A percentile compares a stretch with the other conserved stretches of the same genome.
Evolutionary conservation across 805 yeast species (phyloP).

Genomic region (Cyberlindnera petersonii): DNA sequence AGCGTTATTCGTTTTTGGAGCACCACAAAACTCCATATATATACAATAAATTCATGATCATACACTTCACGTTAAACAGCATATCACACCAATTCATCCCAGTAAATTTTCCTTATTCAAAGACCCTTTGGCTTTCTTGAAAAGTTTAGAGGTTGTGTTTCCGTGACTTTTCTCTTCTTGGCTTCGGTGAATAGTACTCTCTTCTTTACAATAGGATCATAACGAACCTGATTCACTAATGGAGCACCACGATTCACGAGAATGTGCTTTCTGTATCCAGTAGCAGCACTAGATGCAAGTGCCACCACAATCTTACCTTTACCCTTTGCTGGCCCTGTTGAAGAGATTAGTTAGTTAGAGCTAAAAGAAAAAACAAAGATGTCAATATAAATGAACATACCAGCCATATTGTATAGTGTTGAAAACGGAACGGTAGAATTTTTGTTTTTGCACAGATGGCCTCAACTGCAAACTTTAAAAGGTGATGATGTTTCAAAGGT

Average conservation of each 20-base stretch:
- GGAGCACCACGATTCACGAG: conserved; percentile 80
- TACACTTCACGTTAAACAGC: not conserved
- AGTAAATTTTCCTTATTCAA: conserved; percentile 4
- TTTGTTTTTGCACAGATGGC: too few relatives aligned
- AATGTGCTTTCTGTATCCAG: conserved; percentile 82
- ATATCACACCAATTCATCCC: not conserved
- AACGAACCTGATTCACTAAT: conserved; percentile 73
- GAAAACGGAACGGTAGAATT: not conserved
- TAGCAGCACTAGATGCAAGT: conserved; percentile 82
- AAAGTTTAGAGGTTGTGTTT: conserved; percentile 43
- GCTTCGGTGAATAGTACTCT: conserved; percentile 89
- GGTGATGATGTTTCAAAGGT: too few relatives aligned
- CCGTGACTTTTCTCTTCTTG: conserved; percentile 70
- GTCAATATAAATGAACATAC: not conserved
- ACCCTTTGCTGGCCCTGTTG: conserved; percentile 51
- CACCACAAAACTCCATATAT: not conserved
- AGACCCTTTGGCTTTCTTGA: conserved; percentile 35
- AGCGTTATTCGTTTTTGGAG: not conserved
- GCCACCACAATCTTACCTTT: conserved; percentile 75
- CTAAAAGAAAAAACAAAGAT: not conserved
- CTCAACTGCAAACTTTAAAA: too few relatives aligned
- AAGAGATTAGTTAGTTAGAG: not conserved
- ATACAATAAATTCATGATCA: conserved; percentile 1
- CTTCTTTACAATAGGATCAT: conserved; percentile 84
- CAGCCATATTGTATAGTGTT: not conserved